These are phyloP conservation scores for Aspergillus transmontanensis DNA, from an alignment of 2,329 filamentous ascomycete species.

Conservation along the genomic window DNA sequence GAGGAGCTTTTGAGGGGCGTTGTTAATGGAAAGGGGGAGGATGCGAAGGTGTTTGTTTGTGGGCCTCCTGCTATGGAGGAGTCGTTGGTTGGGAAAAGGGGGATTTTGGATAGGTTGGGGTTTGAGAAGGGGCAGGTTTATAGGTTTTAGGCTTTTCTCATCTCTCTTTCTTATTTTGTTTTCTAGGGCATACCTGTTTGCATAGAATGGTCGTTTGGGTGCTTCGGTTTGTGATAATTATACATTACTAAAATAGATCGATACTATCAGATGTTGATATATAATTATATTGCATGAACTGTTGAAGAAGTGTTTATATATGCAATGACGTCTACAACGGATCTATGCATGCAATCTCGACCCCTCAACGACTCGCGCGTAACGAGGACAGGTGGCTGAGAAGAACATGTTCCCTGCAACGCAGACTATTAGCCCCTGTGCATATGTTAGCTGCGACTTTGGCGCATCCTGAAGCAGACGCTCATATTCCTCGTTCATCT, in stretches of 20 bases:
- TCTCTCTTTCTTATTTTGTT: background rate
- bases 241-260: no score
- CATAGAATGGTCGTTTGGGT: background rate
- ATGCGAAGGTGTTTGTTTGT: slow-evolving; percentile 67
- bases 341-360: slow-evolving; percentile 3
- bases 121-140: background rate
- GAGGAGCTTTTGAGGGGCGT: slow-evolving; percentile 57
- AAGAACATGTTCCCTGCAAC: slow-evolving; percentile 20
- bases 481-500: slow-evolving; percentile 14
- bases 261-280: background rate
- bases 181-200: background rate
- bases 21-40: slow-evolving; percentile 44
- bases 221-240: background rate
- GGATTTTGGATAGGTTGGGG: background rate
- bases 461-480: background rate
- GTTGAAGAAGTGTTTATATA: background rate
- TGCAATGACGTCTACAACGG: background rate
- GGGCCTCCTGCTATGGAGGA: slow-evolving; percentile 69
- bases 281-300: background rate
- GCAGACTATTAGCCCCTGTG: slow-evolving; percentile 9
- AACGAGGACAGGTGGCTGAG: slow-evolving; percentile 18
- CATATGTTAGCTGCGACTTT: slow-evolving; percentile 7
- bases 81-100: slow-evolving; percentile 31
- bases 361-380: slow-evolving; percentile 13
- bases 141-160: background rate